Base-by-base conservation (phyloP, 768 basidiomycete species). In the Phlebiopsis flavidoalba region DNA sequence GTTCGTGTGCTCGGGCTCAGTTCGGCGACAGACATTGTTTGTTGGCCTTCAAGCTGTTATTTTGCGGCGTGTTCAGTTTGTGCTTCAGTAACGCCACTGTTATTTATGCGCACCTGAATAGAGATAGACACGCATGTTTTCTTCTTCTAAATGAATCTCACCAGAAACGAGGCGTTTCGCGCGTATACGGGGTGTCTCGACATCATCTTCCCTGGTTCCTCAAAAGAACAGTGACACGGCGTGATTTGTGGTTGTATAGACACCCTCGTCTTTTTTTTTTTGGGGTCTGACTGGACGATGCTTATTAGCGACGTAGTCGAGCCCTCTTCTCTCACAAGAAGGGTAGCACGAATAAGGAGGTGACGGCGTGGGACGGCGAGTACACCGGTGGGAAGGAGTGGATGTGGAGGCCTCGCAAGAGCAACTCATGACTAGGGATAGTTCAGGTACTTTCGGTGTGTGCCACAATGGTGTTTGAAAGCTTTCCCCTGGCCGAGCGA, bases 341-440 rank as follows among this genome's bases (percentile, higher is more conserved):
- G 82, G 85, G 26, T 79, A 78, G 37, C 70, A 77, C 52, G 88
- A 84, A 67, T 89, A 90, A 8, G 73, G 68, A 1, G 88, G 88
- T 1, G 80, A 77, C 40, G 40, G 40, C 26, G 81, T 72, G 71
- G 6, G 85, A 80, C 1, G 82, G 77, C 0, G 83, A 77, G 67
- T 89, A 89, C 2, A 6, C 68, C 69, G 19, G 88, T 84, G 35
- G 85, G 74, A 14, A 50, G 33, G 51, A 53, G 11, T n/a, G n/a
- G 24, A 33, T 4, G 49, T 51, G 10, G 54, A 37, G 1, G 40
- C 21, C 21, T 5, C 37, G 47, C 60, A 3, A 36, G 21, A 11
- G 12, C 6, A 12, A 17, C 40, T 43, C 40, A 17, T 43, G 40
- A 8, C 40, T 12, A 43, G 40, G 40, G 40, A 8, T 12, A 43